Evolutionary conservation across 2,329 filamentous ascomycete genomes (phyloP).

Genomic region (Fusarium sp.): DNA sequence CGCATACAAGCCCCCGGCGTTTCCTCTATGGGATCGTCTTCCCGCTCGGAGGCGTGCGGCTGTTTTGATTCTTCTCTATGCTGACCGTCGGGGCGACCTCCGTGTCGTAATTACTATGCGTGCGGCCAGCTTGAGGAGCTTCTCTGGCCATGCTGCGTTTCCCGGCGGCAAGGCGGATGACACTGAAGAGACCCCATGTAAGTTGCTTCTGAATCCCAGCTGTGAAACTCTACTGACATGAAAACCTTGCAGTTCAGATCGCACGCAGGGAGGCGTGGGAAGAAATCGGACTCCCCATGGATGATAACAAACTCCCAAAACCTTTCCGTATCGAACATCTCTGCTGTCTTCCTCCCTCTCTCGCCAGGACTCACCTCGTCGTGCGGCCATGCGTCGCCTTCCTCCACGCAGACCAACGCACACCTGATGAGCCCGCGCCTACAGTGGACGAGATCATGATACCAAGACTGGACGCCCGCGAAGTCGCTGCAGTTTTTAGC

Average conservation of each 20-base stretch:
- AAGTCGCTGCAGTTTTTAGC: constrained; percentile 94
- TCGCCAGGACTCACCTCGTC: constrained; percentile 78
- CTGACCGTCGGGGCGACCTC: constrained; percentile 83
- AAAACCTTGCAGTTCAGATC: constrained; percentile 73
- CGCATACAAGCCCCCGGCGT: constrained; percentile 70
- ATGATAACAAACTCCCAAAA: constrained; percentile 74
- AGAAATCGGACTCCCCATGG: constrained; percentile 88
- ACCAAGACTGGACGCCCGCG: constrained; percentile 85
- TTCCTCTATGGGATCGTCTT: constrained; percentile 71
- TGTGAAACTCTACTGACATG: not conserved
- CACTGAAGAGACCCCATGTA: constrained; percentile 70
- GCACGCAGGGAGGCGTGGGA: constrained; percentile 91
- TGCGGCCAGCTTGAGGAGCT: constrained; percentile 71
- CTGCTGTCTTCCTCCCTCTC: constrained; percentile 81
- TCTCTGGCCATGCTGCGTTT: constrained; percentile 88
- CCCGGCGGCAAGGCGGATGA: constrained; percentile 80
- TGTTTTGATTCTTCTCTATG: constrained; percentile 88
- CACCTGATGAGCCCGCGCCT: constrained; percentile 45
- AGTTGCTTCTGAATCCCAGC: constrained; percentile 31
- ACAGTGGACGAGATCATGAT: constrained; percentile 78
- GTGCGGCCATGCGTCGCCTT: constrained; percentile 84
- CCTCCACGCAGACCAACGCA: constrained; percentile 71
- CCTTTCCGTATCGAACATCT: constrained; percentile 90
- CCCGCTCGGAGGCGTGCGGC: constrained; percentile 80
- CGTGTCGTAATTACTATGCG: constrained; percentile 78